Evolutionary conservation across 441 rosid species (phyloP).

Genomic region (Adansonia gregorii): DNA sequence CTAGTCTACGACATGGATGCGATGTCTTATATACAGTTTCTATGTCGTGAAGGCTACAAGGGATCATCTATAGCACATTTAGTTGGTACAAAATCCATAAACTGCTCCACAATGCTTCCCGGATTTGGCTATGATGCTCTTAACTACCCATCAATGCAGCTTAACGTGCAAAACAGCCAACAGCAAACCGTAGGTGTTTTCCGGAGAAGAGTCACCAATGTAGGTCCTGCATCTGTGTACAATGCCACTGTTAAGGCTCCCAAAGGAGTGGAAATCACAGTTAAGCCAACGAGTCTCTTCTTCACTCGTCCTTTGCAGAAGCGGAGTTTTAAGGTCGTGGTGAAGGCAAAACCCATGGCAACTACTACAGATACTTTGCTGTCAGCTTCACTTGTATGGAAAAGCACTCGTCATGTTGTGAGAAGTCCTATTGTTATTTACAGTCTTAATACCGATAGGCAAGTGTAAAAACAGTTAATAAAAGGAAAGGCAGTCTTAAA

Average conservation of each 20-base stretch:
- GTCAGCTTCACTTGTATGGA: conserved; percentile 69
- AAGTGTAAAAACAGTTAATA: background rate
- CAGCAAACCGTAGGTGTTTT: conserved; percentile 45
- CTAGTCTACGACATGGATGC: conserved; percentile 58
- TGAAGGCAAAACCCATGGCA: conserved; percentile 50
- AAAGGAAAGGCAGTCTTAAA: background rate
- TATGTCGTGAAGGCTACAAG: conserved; percentile 65
- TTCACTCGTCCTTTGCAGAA: conserved; percentile 51
- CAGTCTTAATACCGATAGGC: conserved; percentile 29
- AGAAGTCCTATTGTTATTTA: conserved; percentile 65
- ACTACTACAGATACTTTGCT: conserved; percentile 37
- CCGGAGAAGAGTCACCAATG: conserved; percentile 63
- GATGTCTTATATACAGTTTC: conserved; percentile 62
- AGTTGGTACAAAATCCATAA: conserved; percentile 48
- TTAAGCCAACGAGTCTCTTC: conserved; percentile 50
- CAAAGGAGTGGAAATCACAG: conserved; percentile 50
- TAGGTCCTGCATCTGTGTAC: conserved; percentile 51
- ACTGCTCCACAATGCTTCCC: conserved; percentile 60
- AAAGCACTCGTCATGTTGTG: conserved; percentile 47
- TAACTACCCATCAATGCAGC: conserved; percentile 73
- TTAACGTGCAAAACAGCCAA: conserved; percentile 33
- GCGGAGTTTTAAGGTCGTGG: conserved; percentile 74
- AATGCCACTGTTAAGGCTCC: conserved; percentile 56
- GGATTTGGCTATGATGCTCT: conserved; percentile 66
- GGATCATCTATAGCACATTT: conserved; percentile 50